phyloP scores from a whole-genome alignment of 2,329 filamentous ascomycete genomes.

The Trichophyton simii region DNA sequence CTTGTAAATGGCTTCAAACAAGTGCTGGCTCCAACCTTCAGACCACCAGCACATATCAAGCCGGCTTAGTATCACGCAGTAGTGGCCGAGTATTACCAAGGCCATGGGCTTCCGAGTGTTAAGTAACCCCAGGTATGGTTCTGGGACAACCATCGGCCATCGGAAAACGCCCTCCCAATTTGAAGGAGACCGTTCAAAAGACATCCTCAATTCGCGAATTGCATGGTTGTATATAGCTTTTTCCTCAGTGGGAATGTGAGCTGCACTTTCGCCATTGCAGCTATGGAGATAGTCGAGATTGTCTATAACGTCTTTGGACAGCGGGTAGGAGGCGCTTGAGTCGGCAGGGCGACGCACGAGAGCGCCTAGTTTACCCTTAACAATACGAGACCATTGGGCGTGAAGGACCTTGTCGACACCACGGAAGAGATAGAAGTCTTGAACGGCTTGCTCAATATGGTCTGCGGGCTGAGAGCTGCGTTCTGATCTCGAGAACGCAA shows the following conservation, averaged over 20 bases:
- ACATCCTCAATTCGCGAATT: slow-evolving; percentile 15
- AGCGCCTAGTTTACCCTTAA: slow-evolving; percentile 16
- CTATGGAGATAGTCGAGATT: slow-evolving; percentile 14
- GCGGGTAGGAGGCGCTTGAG: slow-evolving; percentile 10
- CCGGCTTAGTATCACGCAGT: slow-evolving; percentile 51
- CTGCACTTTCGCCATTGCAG: slow-evolving; percentile 14
- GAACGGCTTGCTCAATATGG: slow-evolving; percentile 18
- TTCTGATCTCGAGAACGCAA: slow-evolving; percentile 17
- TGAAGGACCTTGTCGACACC: slow-evolving; percentile 20
- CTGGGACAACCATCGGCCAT: slow-evolving; percentile 51
- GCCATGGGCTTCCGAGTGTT: slow-evolving; percentile 48
- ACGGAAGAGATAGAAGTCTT: slow-evolving; percentile 19
- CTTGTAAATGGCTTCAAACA: slow-evolving; percentile 48
- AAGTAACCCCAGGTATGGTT: slow-evolving; percentile 51
- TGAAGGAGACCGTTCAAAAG: slow-evolving; percentile 15
- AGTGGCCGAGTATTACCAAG: slow-evolving; percentile 52
- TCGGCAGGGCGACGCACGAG: slow-evolving; percentile 13
- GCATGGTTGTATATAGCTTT: slow-evolving; percentile 16
- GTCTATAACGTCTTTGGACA: slow-evolving; percentile 15
- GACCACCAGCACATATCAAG: slow-evolving; percentile 56
- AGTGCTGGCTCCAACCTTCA: slow-evolving; percentile 51
- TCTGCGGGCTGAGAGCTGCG: slow-evolving; percentile 13
- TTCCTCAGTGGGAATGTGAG: slow-evolving; percentile 14
- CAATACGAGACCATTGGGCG: slow-evolving; percentile 15
- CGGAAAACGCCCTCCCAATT: slow-evolving; percentile 37